Evolutionary conservation across 805 yeast genomes (phyloP), one percentile per base, ranked within the genome.

Genomic region (Jamesozyma lodderae): DNA sequence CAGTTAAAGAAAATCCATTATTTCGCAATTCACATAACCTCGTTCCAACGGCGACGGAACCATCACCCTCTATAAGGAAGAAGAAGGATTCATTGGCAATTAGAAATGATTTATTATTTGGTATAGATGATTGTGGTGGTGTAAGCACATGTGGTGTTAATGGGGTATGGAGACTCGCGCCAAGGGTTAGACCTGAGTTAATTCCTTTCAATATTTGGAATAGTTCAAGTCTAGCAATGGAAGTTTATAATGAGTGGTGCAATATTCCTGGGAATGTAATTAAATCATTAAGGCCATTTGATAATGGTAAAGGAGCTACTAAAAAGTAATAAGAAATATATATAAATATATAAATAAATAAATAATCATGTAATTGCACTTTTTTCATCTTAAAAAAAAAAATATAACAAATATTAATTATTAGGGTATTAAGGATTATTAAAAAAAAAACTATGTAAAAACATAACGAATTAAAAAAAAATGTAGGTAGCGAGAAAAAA

Each of bases 1-100:
- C 63, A 0, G 59, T 58, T 18, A 47, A 42, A 38, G 59, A 57
- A 33, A 58, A 57, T 36, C 63, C 63, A 22, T 42, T 58, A 17
- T 51, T 55, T 37, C 43, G 51, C 14, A 35, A 39, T n/a, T n/a
- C n/a, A n/a, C n/a, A n/a, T n/a, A n/a, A n/a, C n/a, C n/a, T n/a
- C n/a, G n/a, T n/a, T n/a, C n/a, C n/a, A n/a, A n/a, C n/a, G n/a
- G n/a, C n/a, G n/a, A n/a, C n/a, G n/a, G n/a, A n/a, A n/a, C n/a
- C n/a, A n/a, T n/a, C n/a, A n/a, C n/a, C n/a, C n/a, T n/a, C n/a
- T n/a, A n/a, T n/a, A n/a, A n/a, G n/a, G n/a, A n/a, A n/a, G n/a
- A n/a, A n/a, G n/a, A n/a, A n/a, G n/a, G 22, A 19, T 5, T 4
- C 17, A 10, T 11, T 19, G 10, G n/a, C 17, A 4, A 18, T 25